Evolutionary conservation across 2,329 filamentous ascomycete species (phyloP).

Genomic region (Ophiostoma ulmi): DNA sequence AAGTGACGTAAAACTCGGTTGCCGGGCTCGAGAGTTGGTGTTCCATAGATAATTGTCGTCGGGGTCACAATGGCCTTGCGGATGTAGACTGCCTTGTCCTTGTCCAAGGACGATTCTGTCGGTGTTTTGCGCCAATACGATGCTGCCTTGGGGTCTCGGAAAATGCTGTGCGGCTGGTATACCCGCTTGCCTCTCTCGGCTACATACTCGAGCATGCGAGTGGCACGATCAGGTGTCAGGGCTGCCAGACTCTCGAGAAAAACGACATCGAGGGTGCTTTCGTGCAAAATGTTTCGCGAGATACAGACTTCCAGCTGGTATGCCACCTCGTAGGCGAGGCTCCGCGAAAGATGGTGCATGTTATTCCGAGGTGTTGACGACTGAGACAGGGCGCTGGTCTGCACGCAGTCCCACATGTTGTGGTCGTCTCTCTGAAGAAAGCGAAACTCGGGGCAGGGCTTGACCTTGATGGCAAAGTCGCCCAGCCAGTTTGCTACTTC

Average conservation of each 20-base stretch:
- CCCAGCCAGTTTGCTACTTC: constrained; percentile 51
- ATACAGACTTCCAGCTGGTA: constrained; percentile 93
- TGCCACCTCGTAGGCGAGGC: constrained; percentile 64
- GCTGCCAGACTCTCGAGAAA: constrained; percentile 61
- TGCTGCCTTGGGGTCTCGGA: constrained; percentile 50
- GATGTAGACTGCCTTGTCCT: constrained; percentile 42
- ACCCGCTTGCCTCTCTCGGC: constrained; percentile 58
- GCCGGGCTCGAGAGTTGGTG: constrained; percentile 75
- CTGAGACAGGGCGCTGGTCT: neutral
- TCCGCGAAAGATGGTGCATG: constrained; percentile 25
- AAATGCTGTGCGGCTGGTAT: constrained; percentile 67
- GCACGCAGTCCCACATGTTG: constrained; percentile 28
- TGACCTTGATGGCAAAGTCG: constrained; percentile 62
- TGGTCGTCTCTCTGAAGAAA: constrained; percentile 26
- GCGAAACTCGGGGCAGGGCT: constrained; percentile 20
- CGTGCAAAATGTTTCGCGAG: constrained; percentile 70
- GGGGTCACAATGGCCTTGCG: constrained; percentile 78
- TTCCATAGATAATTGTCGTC: constrained; percentile 71
- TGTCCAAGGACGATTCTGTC: constrained; percentile 17
- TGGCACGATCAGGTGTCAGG: constrained; percentile 50
- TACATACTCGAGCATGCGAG: constrained; percentile 67
- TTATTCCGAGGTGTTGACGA: constrained; percentile 15
- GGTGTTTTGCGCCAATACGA: constrained; percentile 36
- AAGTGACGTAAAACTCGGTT: constrained; percentile 81
- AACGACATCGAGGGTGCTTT: constrained; percentile 62